These are phyloP conservation scores for Claviceps quebecensis DNA, from an alignment of 2,329 filamentous ascomycete species.

Conservation along the genomic window DNA sequence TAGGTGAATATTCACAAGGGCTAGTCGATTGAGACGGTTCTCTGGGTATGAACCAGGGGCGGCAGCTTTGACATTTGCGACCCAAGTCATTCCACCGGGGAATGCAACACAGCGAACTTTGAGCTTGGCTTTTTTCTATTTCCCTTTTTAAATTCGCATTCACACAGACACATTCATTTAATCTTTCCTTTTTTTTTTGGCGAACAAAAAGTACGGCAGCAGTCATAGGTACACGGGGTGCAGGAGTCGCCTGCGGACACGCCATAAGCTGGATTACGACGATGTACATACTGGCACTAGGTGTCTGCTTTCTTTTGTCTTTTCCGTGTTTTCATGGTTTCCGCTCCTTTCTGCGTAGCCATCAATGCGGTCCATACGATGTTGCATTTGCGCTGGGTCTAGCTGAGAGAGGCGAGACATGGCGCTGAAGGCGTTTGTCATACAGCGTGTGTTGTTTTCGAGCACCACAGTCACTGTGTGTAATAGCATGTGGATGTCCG, in stretches of 20 bases:
- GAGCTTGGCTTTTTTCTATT: background rate
- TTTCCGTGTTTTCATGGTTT: no score
- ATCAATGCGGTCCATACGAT: background rate
- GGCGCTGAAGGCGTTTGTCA: background rate
- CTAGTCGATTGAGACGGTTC: background rate
- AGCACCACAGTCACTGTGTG: background rate
- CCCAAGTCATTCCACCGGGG: background rate
- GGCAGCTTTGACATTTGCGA: background rate
- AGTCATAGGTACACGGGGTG: background rate
- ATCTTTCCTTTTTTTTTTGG: background rate
- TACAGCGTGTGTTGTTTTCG: background rate
- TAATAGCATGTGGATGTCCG: background rate
- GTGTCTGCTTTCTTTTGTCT: background rate
- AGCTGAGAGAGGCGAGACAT: background rate
- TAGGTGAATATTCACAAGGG: background rate
- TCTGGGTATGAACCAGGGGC: no score
- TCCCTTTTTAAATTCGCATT: background rate
- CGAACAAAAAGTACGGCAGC: background rate
- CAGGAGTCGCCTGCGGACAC: background rate
- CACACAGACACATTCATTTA: background rate
- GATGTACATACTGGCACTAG: background rate
- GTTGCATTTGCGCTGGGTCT: background rate
- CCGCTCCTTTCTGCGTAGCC: background rate
- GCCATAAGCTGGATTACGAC: background rate
- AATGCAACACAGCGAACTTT: background rate